Evolutionary conservation across 2,329 filamentous ascomycete species (phyloP).

Genomic region (Xylaria sp.): DNA sequence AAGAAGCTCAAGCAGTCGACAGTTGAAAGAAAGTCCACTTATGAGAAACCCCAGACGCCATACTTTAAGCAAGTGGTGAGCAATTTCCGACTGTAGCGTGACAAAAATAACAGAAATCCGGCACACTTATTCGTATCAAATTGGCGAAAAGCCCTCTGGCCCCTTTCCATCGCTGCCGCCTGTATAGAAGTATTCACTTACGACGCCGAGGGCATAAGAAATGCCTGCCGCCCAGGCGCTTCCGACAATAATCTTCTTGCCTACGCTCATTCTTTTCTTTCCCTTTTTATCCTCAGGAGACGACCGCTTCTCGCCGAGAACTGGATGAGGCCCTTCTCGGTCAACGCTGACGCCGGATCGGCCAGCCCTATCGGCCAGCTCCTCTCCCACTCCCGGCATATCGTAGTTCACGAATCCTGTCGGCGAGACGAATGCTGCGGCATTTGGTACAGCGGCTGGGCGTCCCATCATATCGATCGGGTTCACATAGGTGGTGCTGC

Average conservation of each 20-base stretch:
- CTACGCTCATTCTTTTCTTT: conserved; percentile 53
- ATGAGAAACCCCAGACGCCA: conserved; percentile 21
- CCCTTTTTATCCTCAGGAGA: conserved; percentile 38
- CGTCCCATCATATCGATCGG: conserved; percentile 67
- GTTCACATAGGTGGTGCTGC: conserved; percentile 55
- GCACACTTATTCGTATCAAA: conserved; percentile 7
- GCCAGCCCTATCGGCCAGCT: conserved; percentile 48
- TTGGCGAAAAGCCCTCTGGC: conserved; percentile 47
- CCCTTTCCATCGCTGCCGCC: conserved; percentile 57
- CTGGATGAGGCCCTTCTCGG: conserved; percentile 54
- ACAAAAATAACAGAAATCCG: neutral
- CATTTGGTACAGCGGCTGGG: conserved; percentile 53
- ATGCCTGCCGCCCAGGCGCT: conserved; percentile 65
- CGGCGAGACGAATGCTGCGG: conserved; percentile 70
- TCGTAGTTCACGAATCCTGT: conserved; percentile 74
- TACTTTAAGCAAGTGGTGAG: conserved; percentile 7
- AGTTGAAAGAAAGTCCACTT: neutral
- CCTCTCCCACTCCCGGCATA: conserved; percentile 48
- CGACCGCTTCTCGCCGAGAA: conserved; percentile 56
- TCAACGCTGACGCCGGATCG: conserved; percentile 57
- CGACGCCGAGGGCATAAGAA: conserved; percentile 67
- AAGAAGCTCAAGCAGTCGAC: neutral
- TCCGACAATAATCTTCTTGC: conserved; percentile 62
- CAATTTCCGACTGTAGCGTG: conserved; percentile 3
- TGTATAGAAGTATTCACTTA: conserved; percentile 66